Evolutionary conservation across 2,329 filamentous ascomycete genomes (phyloP).

Genomic region (Xylariaceae sp.): DNA sequence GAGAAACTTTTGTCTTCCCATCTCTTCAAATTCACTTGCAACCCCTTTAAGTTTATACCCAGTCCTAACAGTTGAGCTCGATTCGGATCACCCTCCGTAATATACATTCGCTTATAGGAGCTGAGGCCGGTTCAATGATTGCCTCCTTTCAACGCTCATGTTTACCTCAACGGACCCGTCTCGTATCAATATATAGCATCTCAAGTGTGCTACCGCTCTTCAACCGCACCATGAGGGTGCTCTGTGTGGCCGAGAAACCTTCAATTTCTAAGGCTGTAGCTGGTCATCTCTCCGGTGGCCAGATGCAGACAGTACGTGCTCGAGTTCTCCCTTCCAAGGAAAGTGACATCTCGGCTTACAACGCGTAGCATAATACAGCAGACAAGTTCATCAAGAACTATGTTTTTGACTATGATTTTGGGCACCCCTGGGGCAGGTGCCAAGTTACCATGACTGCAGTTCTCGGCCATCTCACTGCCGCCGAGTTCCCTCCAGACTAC

Average conservation of each 20-base stretch:
- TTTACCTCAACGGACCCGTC: constrained; percentile 9
- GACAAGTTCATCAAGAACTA: constrained; percentile 91
- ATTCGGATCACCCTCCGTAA: neutral
- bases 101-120: neutral
- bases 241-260: constrained; percentile 84
- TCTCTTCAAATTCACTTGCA: no score
- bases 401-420: constrained; percentile 85
- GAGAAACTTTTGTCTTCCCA: neutral
- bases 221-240: constrained; percentile 48
- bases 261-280: constrained; percentile 95
- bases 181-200: constrained; percentile 14
- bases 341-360: constrained; percentile 5
- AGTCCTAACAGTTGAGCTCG: neutral
- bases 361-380: constrained; percentile 61
- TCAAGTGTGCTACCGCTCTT: constrained; percentile 12
- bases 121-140: constrained; percentile 12
- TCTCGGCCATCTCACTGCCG: constrained; percentile 77
- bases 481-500: constrained; percentile 73
- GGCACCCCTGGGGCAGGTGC: constrained; percentile 73
- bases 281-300: constrained; percentile 79
- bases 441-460: constrained; percentile 93
- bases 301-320: constrained; percentile 62
- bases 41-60: neutral
- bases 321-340: constrained; percentile 12
- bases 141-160: constrained; percentile 12